Conservation (phyloP, 345 rosid species). For the Eucalyptus cladocalyx region DNA sequence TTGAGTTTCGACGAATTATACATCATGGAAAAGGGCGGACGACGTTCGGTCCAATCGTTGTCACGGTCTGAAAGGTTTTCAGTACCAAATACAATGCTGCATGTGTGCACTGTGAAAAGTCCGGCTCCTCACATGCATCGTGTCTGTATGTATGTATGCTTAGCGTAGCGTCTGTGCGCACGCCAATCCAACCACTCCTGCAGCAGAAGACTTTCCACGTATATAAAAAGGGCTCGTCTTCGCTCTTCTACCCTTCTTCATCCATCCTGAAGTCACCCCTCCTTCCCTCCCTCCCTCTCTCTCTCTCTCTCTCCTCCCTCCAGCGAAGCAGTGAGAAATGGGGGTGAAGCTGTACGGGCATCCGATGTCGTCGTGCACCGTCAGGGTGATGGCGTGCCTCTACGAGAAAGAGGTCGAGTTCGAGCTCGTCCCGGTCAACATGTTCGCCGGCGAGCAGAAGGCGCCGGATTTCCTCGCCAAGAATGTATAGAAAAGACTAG, state of each 20-base stretch:
- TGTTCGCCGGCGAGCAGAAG: conserved; percentile 57
- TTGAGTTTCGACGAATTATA: background rate
- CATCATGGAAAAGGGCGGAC: background rate
- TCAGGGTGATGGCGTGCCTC: conserved; percentile 53
- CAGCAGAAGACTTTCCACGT: background rate
- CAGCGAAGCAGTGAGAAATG: conserved; percentile 4
- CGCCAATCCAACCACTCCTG: background rate
- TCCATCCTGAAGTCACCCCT: no score
- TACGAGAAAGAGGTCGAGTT: conserved; percentile 62
- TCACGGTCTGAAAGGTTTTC: background rate
- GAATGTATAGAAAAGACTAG: conserved; percentile 20
- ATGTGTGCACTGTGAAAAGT: background rate
- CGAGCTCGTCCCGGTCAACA: conserved; percentile 57
- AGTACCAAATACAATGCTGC: background rate
- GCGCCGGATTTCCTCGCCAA: conserved; percentile 45
- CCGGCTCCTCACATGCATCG: background rate
- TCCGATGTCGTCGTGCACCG: conserved; percentile 59
- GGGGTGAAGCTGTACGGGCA: conserved; percentile 55
- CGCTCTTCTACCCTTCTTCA: background rate
- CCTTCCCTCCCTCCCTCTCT: background rate
- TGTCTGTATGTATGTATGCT: background rate
- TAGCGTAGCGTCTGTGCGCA: background rate
- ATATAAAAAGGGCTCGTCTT: background rate
- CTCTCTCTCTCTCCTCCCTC: background rate
- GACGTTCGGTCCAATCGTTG: background rate